Evolutionary conservation across 345 rosid species (phyloP).

Genomic region (Turritis glabra): DNA sequence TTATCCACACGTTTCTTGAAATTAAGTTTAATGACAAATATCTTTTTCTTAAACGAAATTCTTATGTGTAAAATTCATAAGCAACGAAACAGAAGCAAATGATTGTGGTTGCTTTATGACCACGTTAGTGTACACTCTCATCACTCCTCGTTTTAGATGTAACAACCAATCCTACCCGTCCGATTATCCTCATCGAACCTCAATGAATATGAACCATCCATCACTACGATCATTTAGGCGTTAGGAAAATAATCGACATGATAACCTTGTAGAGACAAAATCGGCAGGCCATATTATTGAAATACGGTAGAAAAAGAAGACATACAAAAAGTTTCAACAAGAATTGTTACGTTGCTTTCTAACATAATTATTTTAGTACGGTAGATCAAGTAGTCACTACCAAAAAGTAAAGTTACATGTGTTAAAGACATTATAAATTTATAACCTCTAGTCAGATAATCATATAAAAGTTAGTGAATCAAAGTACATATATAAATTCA

Average conservation of each 20-base stretch:
- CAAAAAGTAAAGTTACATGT: slow-evolving; percentile 16
- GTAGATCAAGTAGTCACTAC: slow-evolving; percentile 17
- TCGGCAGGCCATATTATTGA: slow-evolving; percentile 32
- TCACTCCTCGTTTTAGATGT: slow-evolving; percentile 36
- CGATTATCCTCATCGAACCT: slow-evolving; percentile 21
- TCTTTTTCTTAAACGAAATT: neutral
- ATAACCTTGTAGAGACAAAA: slow-evolving; percentile 21
- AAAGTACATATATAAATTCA: neutral
- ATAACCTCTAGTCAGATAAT: slow-evolving; percentile 2
- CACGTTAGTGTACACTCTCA: slow-evolving; percentile 33
- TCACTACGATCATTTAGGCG: slow-evolving; percentile 2
- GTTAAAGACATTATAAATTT: slow-evolving; percentile 2
- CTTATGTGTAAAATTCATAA: neutral
- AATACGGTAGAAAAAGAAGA: slow-evolving; percentile 1
- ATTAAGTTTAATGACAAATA: neutral
- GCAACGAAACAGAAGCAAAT: neutral
- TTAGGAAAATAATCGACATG: slow-evolving; percentile 41
- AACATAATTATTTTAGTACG: slow-evolving; percentile 16
- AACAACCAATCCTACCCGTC: slow-evolving; percentile 32
- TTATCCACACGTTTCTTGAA: neutral
- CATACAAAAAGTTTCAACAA: slow-evolving; percentile 15
- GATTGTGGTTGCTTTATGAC: slow-evolving; percentile 15
- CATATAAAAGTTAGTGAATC: slow-evolving; percentile 12
- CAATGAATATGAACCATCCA: slow-evolving; percentile 31
- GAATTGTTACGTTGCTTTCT: slow-evolving; percentile 30